phyloP scores from a whole-genome alignment of 306 rosid genomes.

The Sicyos baderoa region DNA sequence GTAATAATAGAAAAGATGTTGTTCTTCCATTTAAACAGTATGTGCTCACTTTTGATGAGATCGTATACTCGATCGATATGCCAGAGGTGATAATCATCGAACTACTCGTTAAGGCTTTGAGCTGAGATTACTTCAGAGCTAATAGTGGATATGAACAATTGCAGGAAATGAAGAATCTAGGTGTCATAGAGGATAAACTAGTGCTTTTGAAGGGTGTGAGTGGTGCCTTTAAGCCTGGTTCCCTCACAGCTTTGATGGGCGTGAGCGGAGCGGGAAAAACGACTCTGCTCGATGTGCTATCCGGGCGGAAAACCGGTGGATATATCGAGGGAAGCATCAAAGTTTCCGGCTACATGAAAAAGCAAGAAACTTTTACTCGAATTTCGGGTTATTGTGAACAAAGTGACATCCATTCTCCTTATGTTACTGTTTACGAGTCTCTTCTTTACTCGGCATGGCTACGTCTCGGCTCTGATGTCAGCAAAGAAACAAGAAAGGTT shows the following conservation, averaged over 20 bases:
- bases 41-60: conserved; percentile 49
- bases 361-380: conserved; percentile 82
- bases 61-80: conserved; percentile 58
- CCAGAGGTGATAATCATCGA: conserved; percentile 37
- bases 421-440: conserved; percentile 64
- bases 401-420: conserved; percentile 74
- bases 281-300: conserved; percentile 82
- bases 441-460: conserved; percentile 70
- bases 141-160: conserved; percentile 10
- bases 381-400: conserved; percentile 91
- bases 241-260: conserved; percentile 92
- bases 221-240: conserved; percentile 85
- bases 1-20: conserved; percentile 39
- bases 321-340: conserved; percentile 58
- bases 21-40: conserved; percentile 69
- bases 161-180: conserved; percentile 55
- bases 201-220: conserved; percentile 73
- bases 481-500: conserved; percentile 49
- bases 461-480: conserved; percentile 44
- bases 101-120: conserved; percentile 1
- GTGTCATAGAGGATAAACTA: conserved; percentile 53
- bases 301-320: conserved; percentile 83
- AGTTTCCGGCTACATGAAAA: conserved; percentile 70
- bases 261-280: conserved; percentile 96
- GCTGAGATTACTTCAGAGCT: neutral